Base-by-base conservation (phyloP, 306 rosid genomes). In the Benincasa hispida region DNA sequence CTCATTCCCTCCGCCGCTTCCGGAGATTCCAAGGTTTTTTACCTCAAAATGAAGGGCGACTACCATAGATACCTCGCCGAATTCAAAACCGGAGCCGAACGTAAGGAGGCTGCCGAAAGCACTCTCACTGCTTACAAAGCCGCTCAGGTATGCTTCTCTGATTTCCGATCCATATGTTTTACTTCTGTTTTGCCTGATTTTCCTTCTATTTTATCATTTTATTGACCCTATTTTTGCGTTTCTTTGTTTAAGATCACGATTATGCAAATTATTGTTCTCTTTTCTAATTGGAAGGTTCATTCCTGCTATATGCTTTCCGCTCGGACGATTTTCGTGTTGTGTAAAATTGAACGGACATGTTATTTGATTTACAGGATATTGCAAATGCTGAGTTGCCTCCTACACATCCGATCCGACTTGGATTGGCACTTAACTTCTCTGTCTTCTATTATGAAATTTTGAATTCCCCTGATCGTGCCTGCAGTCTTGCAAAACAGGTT, bases 401-500 rank as follows among this genome's bases (percentile, higher is more conserved):
- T 57, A 95, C 99, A 18, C 99, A 95, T 66, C 99, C 99, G 11
- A 95, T 95, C 87, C 93, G 99, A 79, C 98, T 95, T 3, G 99
- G 99, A 72, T 88, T 95, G 82, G 98, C 99, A 53, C 92, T 95
- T 78, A 95, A 95, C 72, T 95, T 95, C 84, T 95, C 99, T 75
- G 99, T 92, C 56, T 92, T 95, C 54, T 91, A 92, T 86, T 95
- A 92, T 48, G 99, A 95, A 87, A 95, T 92, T 79, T 91, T 95
- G 50, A 95, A 95, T 84, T 95, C 99, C 19, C 99, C 98, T 32
- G 99, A 95, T 82, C 98, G 99, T 18, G 99, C 99, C 48, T 95
- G 99, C 96, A 92, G 82, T 76, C 99, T 95, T 76, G 99, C 99
- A 50, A 95, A 92, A 82, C 98, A 92, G 99, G 99, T 95, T 80